Percentiles rank a stretch among this genome's conserved stretches.
Evolutionary conservation across 2,329 filamentous ascomycete species (phyloP).

Genomic region (Botryotinia calthae): DNA sequence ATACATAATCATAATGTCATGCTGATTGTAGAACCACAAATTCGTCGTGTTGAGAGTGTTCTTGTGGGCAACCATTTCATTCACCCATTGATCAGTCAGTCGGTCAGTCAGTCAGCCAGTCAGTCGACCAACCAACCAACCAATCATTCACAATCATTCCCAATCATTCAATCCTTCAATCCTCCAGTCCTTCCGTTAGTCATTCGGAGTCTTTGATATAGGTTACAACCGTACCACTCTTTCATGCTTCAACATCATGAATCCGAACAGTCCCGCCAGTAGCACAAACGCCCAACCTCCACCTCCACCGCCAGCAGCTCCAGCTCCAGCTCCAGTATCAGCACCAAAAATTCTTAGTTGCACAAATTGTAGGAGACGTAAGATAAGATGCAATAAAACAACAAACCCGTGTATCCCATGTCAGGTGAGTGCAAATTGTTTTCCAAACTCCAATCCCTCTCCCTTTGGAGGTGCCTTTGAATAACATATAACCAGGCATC

Average conservation of each 20-base stretch:
- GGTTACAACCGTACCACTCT: neutral
- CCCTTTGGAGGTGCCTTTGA: neutral
- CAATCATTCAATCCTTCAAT: no score
- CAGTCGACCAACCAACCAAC: no score
- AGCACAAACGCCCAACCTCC: neutral
- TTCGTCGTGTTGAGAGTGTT: neutral
- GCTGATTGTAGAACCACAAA: neutral
- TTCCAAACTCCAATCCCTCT: neutral
- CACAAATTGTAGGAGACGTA: slow-evolving; percentile 21
- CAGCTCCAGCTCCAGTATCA: neutral
- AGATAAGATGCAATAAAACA: slow-evolving; percentile 22
- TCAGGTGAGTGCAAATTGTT: slow-evolving; percentile 11
- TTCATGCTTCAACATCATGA: neutral
- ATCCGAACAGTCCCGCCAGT: neutral
- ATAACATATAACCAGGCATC: slow-evolving; percentile 6
- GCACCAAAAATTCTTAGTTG: slow-evolving; percentile 19
- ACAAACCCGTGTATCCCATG: slow-evolving; percentile 20
- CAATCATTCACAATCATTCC: no score
- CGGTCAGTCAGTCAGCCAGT: neutral
- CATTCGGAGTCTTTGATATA: neutral
- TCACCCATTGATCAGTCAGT: neutral
- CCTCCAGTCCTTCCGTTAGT: no score
- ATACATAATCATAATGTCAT: neutral
- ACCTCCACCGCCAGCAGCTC: neutral
- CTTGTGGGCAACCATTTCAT: neutral